A percentile compares a stretch with the other conserved stretches of the same genome.
phyloP scores from a whole-genome alignment of 495 filamentous ascomycete species.

The Tuber umbilicatum region DNA sequence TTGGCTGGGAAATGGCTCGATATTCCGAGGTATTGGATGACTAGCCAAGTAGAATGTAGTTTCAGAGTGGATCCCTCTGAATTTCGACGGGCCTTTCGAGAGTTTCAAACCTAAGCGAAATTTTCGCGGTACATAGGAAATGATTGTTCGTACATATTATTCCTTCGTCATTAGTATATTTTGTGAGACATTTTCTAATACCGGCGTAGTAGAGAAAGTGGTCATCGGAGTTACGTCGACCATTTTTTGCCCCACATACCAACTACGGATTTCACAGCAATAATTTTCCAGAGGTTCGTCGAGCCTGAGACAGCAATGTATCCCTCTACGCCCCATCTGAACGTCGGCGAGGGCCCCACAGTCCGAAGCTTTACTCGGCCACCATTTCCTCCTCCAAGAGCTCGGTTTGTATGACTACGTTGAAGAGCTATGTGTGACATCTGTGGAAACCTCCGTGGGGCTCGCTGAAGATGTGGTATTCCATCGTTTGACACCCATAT shows the following conservation, averaged over 20 bases:
- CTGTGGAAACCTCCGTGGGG: background rate
- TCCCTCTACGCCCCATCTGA: background rate
- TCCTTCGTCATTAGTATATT: background rate
- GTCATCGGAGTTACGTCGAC: background rate
- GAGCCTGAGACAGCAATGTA: background rate
- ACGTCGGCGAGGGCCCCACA: background rate
- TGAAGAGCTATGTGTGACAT: background rate
- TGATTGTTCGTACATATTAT: background rate
- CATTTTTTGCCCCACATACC: background rate
- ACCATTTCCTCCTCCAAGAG: background rate
- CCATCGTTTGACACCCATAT: background rate
- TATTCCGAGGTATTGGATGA: background rate
- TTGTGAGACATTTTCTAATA: background rate
- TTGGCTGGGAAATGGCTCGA: background rate
- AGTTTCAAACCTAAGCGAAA: background rate
- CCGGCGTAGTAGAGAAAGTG: background rate
- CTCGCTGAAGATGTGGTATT: background rate
- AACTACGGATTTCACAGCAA: background rate
- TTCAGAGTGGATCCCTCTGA: background rate
- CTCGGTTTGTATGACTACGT: background rate
- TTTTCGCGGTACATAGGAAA: background rate
- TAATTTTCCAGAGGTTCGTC: background rate
- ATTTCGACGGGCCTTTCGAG: background rate
- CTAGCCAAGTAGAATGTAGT: background rate
- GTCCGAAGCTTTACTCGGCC: constrained; percentile 5